phyloP scores from a whole-genome alignment of 2,329 filamentous ascomycete species.

The Acrocalymma vagum region DNA sequence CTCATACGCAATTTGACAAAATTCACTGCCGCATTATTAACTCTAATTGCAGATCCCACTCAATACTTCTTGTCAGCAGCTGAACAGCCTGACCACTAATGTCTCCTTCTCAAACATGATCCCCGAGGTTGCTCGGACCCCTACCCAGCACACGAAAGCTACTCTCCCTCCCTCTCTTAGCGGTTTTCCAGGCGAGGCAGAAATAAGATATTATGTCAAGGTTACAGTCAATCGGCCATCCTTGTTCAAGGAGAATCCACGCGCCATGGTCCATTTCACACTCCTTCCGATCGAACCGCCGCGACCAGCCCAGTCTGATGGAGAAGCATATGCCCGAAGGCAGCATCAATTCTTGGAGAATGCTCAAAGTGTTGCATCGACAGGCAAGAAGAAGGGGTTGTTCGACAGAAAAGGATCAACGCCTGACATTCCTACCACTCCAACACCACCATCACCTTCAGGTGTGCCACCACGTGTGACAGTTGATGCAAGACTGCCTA shows the following conservation, averaged over 20 bases:
- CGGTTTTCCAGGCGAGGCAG: conserved; percentile 86
- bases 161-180: conserved; percentile 89
- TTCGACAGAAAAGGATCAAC: conserved; percentile 58
- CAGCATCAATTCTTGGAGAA: conserved; percentile 65
- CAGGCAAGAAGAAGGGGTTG: conserved; percentile 66
- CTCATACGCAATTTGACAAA: no score
- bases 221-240: conserved; percentile 91
- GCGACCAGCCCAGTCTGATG: conserved; percentile 69
- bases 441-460: conserved; percentile 26
- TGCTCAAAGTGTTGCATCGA: conserved; percentile 26
- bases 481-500: conserved; percentile 85
- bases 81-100: conserved; percentile 48
- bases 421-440: conserved; percentile 22
- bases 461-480: conserved; percentile 66
- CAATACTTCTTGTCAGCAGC: conserved; percentile 72
- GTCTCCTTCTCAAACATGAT: conserved; percentile 54
- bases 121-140: conserved; percentile 55
- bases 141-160: conserved; percentile 75
- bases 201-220: conserved; percentile 94
- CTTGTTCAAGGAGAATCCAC: conserved; percentile 89
- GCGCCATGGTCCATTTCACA: conserved; percentile 69
- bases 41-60: conserved; percentile 58
- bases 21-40: conserved; percentile 8
- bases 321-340: conserved; percentile 86
- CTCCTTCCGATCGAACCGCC: conserved; percentile 95